phyloP scores from a whole-genome alignment of 2,329 filamentous ascomycete genomes.

The Aspergillus pseudoviridinutans region DNA sequence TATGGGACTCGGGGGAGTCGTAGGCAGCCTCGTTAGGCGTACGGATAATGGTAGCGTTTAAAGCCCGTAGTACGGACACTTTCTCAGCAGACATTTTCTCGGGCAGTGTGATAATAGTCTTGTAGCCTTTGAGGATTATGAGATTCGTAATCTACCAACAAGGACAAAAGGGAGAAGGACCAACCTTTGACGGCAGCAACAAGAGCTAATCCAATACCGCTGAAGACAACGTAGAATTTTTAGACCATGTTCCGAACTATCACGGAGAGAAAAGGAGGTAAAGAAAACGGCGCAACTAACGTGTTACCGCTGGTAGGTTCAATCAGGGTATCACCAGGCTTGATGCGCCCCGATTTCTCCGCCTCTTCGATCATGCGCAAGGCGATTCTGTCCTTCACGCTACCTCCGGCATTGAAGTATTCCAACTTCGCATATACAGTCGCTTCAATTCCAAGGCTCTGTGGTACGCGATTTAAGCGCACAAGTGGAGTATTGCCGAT shows the following conservation, averaged over 20 bases:
- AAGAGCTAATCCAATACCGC: conserved; percentile 86
- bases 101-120: conserved; percentile 95
- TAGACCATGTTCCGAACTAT: not conserved
- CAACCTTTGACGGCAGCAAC: conserved; percentile 83
- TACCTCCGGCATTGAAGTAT: conserved; percentile 89
- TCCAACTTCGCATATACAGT: conserved; percentile 89
- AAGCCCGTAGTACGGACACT: conserved; percentile 85
- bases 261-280: not conserved
- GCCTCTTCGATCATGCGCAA: conserved; percentile 97
- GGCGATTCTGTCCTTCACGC: conserved; percentile 92
- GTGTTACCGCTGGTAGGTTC: conserved; percentile 98
- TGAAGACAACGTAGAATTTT: conserved; percentile 18
- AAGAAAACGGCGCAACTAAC: conserved; percentile 29
- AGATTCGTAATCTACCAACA: not conserved
- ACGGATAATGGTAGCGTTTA: conserved; percentile 95
- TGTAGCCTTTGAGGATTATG: conserved; percentile 59
- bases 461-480: conserved; percentile 85
- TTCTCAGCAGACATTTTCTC: conserved; percentile 99
- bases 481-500: conserved; percentile 97
- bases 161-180: not conserved
- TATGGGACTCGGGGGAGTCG: conserved; percentile 93
- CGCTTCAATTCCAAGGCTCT: conserved; percentile 82
- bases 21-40: conserved; percentile 94
- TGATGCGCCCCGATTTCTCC: conserved; percentile 86
- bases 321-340: conserved; percentile 93